Conservation (phyloP, 148 eudicot species). For the Spergularia marina region DNA sequence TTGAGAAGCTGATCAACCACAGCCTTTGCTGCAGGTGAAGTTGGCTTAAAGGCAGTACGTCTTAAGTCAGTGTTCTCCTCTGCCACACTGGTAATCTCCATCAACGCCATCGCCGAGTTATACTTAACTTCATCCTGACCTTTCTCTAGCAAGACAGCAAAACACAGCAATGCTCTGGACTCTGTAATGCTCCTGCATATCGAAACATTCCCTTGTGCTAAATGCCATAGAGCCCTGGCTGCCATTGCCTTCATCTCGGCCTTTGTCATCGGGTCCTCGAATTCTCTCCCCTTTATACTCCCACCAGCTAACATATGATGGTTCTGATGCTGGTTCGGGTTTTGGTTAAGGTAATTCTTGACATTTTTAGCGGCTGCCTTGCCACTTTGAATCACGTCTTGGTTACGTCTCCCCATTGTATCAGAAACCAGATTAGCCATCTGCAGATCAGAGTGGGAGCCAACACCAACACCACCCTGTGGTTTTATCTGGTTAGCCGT, state of each 20-base stretch:
- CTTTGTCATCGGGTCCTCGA: constrained; percentile 61
- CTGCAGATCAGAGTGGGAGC: constrained; percentile 4
- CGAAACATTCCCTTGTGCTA: constrained; percentile 58
- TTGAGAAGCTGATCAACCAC: constrained; percentile 72
- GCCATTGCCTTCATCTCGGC: constrained; percentile 89
- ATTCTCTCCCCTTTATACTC: constrained; percentile 63
- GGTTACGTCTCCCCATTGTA: constrained; percentile 13
- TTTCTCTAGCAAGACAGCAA: constrained; percentile 68
- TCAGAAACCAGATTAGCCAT: constrained; percentile 27
- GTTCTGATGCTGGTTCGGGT: constrained; percentile 14
- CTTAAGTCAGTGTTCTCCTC: constrained; percentile 62
- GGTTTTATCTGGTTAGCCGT: constrained; percentile 31
- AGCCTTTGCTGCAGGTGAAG: constrained; percentile 67
- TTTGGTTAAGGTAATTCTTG: background rate
- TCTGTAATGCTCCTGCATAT: constrained; percentile 69
- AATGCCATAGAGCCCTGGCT: constrained; percentile 64
- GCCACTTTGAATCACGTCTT: too few species aligned
- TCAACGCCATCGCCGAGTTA: constrained; percentile 73
- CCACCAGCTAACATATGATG: constrained; percentile 42
- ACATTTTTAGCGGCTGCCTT: constrained; percentile 5
- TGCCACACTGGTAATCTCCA: constrained; percentile 76
- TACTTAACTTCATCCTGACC: constrained; percentile 61
- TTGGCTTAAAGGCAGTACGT: constrained; percentile 72
- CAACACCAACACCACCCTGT: background rate
- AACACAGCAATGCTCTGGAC: constrained; percentile 71